phyloP scores from a whole-genome alignment of 2,329 filamentous ascomycete genomes.

The Clonostachys rosea region DNA sequence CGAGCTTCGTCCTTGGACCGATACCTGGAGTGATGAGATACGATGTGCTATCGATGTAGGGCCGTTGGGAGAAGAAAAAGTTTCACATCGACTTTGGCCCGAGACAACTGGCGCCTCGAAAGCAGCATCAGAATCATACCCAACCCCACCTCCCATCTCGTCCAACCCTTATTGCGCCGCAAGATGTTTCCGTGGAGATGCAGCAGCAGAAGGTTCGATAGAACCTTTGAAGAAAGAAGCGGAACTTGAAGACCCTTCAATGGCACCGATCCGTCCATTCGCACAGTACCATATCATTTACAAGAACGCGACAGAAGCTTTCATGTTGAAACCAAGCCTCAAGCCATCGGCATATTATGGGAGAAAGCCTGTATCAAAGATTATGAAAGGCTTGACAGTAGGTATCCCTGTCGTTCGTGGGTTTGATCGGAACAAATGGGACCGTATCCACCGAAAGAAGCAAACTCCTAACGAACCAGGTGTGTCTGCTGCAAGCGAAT shows the following conservation, averaged over 20 bases:
- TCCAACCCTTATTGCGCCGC: conserved; percentile 55
- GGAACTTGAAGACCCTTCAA: conserved; percentile 19
- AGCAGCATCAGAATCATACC: conserved; percentile 4
- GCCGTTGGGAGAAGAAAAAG: conserved; percentile 84
- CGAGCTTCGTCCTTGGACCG: conserved; percentile 81
- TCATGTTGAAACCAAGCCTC: conserved; percentile 80
- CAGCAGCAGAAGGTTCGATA: conserved; percentile 47
- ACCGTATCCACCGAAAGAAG: conserved; percentile 57
- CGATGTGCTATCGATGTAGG: conserved; percentile 88
- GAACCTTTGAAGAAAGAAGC: conserved; percentile 24
- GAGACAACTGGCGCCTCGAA: conserved; percentile 5
- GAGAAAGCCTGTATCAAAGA: conserved; percentile 74
- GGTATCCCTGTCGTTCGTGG: conserved; percentile 87
- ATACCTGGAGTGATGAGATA: conserved; percentile 90
- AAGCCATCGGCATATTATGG: conserved; percentile 83
- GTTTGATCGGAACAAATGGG: conserved; percentile 76
- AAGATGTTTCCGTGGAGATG: conserved; percentile 54
- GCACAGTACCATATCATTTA: conserved; percentile 81
- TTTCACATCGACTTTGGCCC: conserved; percentile 80
- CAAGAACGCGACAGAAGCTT: conserved; percentile 70
- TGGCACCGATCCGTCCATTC: conserved; percentile 53
- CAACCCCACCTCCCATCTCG: conserved; percentile 35
- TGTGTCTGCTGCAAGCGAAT: conserved; percentile 17
- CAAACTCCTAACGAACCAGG: conserved; percentile 19
- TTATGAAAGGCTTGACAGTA: conserved; percentile 76